Evolutionary conservation across 164 flowering plant genomes (phyloP).

Genomic region (Aristolochia fimbriata): DNA sequence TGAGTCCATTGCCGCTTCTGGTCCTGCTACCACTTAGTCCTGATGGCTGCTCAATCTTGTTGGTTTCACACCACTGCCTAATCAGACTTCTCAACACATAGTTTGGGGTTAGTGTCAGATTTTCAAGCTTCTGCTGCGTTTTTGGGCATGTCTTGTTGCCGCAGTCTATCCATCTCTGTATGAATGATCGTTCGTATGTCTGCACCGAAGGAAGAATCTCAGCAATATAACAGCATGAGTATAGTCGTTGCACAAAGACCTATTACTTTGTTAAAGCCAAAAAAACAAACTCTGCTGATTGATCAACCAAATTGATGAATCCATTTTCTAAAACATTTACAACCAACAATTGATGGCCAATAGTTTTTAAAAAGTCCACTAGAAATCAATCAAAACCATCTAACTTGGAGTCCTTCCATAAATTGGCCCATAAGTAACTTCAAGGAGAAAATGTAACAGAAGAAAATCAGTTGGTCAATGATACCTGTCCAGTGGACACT

Average conservation of each 20-base stretch:
- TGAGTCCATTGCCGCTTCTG: slow-evolving; percentile 66
- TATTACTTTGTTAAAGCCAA: no score
- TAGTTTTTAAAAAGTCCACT: no score
- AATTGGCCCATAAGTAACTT: no score
- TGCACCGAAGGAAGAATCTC: slow-evolving; percentile 19
- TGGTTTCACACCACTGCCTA: slow-evolving; percentile 55
- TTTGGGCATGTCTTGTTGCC: slow-evolving; percentile 85
- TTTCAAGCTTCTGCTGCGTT: slow-evolving; percentile 70
- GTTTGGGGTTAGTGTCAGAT: slow-evolving; percentile 71
- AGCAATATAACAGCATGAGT: background rate
- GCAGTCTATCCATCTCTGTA: slow-evolving; percentile 91
- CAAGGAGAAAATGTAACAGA: no score
- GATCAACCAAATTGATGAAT: no score
- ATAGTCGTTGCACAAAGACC: no score
- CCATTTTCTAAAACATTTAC: no score
- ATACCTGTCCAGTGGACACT: slow-evolving; percentile 94
- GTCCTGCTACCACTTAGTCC: slow-evolving; percentile 41
- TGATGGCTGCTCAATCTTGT: slow-evolving; percentile 60
- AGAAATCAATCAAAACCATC: no score
- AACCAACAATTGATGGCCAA: no score
- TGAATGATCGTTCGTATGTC: slow-evolving; percentile 89
- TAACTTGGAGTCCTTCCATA: no score
- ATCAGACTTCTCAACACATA: slow-evolving; percentile 77
- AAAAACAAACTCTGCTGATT: no score
- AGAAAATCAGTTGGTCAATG: background rate